Base-by-base conservation (phyloP, 805 yeast genomes). In the Candida golubevii region DNA sequence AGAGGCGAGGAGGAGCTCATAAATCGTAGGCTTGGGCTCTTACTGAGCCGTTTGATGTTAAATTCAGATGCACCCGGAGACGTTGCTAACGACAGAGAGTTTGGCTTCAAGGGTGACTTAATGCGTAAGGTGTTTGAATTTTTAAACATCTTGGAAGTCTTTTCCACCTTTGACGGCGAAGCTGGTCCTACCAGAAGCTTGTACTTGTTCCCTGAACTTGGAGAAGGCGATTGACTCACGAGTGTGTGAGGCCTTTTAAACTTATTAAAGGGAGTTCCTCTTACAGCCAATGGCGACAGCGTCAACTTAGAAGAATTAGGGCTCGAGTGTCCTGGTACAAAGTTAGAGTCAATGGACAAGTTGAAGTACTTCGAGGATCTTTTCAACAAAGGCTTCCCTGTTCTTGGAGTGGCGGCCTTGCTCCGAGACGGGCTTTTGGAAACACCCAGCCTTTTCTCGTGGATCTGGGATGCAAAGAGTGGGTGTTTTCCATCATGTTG, bases 221-320 rank as follows among this genome's bases (percentile, higher is more conserved):
- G 74, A 11, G 74, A 68, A 5, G 76, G 76, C 13, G 69, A 62
- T 48, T 71, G 74, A 46, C 74, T 68, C 18, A 71, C 67, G 39
- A 71, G 57, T 44, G 65, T 63, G 50, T 69, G 75, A 1, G 76
- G 76, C 30, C 76, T 56, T 47, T 71, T 71, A 55, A 68, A 71
- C 48, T 68, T 69, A 41, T 51, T 53, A 41, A 48, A 46, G 2
- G 56, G 58, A 6, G 51, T 48, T 7, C 45, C 39, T 30, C 45
- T 44, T 32, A 47, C 54, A 23, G 47, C 41, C 10, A 41, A 39
- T 4, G 55, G 52, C 4, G 50, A 50, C 41, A 48, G 58, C 29
- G 54, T 54, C 35, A 43, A 44, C 15, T 38, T 42, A 7, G 51
- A 35, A 10, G 39, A 30, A 6, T 36, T 41, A 4, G 56, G 58